phyloP scores from a whole-genome alignment of 2,329 filamentous ascomycete genomes.

The Verruconis gallopava region DNA sequence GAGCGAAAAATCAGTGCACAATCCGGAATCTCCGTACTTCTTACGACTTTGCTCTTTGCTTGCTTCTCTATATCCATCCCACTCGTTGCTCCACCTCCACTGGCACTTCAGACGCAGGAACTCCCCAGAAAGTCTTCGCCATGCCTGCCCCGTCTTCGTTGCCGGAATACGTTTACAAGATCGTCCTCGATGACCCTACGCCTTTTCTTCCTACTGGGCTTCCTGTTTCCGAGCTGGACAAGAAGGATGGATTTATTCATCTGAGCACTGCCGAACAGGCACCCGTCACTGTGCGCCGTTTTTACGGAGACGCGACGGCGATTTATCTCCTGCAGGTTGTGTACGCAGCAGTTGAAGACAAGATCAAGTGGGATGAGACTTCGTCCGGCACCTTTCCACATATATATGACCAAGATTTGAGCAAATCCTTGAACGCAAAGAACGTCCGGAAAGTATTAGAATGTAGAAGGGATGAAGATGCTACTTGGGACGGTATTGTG shows the following conservation, averaged over 20 bases:
- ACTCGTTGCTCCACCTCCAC: neutral
- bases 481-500: conserved; percentile 4
- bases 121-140: conserved; percentile 1
- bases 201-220: conserved; percentile 40
- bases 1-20: neutral
- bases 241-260: conserved; percentile 49
- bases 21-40: neutral
- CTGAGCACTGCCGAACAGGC: conserved; percentile 37
- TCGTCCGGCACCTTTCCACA: conserved; percentile 4
- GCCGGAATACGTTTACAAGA: conserved; percentile 43
- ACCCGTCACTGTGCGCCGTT: conserved; percentile 1
- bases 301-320: neutral
- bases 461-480: neutral
- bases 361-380: conserved; percentile 8
- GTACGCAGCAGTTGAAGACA: conserved; percentile 4
- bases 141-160: conserved; percentile 23
- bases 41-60: neutral
- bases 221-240: conserved; percentile 47
- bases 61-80: neutral
- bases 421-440: conserved; percentile 4
- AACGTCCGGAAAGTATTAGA: conserved; percentile 5
- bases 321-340: conserved; percentile 5
- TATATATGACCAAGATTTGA: conserved; percentile 7
- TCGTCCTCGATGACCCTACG: conserved; percentile 40
- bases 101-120: neutral